Conservation (phyloP, 2,329 filamentous ascomycete species). For the Beauveria asiatica region DNA sequence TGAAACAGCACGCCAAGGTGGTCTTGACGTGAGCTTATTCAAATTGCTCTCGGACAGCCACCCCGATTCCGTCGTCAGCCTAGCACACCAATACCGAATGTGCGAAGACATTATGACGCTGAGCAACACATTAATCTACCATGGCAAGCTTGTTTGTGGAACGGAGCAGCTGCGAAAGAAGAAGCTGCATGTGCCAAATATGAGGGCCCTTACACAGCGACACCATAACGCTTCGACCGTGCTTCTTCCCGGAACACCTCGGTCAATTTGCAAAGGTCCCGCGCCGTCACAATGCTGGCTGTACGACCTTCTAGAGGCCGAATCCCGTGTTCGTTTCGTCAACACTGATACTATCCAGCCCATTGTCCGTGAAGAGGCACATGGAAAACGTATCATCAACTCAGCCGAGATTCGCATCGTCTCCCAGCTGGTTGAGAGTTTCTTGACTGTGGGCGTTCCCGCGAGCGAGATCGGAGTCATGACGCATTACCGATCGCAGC, state of each 20-base stretch:
- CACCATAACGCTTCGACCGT: conserved; percentile 48
- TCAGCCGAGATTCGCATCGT: conserved; percentile 70
- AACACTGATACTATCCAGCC: conserved; percentile 74
- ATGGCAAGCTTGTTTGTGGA: conserved; percentile 83
- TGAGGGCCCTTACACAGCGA: conserved; percentile 49
- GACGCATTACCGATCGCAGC: conserved; percentile 90
- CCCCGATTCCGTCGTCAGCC: conserved; percentile 76
- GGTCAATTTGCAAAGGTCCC: conserved; percentile 47
- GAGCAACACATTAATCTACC: conserved; percentile 87
- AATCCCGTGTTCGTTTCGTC: conserved; percentile 71
- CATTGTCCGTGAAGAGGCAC: conserved; percentile 59
- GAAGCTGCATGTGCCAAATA: conserved; percentile 59
- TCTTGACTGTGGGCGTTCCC: conserved; percentile 68
- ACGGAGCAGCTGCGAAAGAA: conserved; percentile 64
- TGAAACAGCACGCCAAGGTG: conserved; percentile 74
- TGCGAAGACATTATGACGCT: conserved; percentile 93
- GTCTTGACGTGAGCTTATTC: conserved; percentile 88
- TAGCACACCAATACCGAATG: conserved; percentile 98
- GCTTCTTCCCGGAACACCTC: conserved; percentile 29
- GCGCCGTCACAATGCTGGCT: conserved; percentile 62
- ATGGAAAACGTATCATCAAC: conserved; percentile 84
- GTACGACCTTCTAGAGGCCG: conserved; percentile 58
- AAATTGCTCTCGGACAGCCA: conserved; percentile 86
- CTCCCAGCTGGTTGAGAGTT: conserved; percentile 68
- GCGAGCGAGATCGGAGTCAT: conserved; percentile 81